Evolutionary conservation across 805 yeast species (phyloP).

Genomic region (Kodamaea nitidulidarum): DNA sequence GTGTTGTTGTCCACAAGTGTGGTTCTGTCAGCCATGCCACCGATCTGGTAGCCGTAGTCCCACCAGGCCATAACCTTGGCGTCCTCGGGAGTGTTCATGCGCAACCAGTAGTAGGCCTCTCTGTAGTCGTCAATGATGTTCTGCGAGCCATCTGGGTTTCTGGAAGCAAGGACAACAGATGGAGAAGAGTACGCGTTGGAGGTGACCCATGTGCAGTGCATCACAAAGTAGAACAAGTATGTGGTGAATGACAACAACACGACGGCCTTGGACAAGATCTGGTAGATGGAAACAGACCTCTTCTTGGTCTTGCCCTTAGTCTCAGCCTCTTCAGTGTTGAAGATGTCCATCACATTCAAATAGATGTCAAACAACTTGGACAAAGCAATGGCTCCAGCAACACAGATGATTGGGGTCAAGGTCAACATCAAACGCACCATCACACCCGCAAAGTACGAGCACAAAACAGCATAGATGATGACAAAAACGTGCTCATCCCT

Average conservation of each 20-base stretch:
- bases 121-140: constrained; percentile 91
- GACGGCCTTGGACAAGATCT: constrained; percentile 50
- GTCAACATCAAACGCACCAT: constrained; percentile 98
- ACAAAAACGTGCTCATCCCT: constrained; percentile 90
- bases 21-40: constrained; percentile 99
- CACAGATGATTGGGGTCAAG: constrained; percentile 93
- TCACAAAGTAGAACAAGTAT: constrained; percentile 77
- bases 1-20: constrained; percentile 98
- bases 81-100: constrained; percentile 96
- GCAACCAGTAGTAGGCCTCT: constrained; percentile 97
- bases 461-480: constrained; percentile 86
- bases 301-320: constrained; percentile 10
- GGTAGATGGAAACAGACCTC: constrained; percentile 23
- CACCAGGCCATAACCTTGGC: constrained; percentile 98
- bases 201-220: constrained; percentile 97
- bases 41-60: constrained; percentile 99
- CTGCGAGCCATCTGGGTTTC: constrained; percentile 79
- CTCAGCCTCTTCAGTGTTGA: constrained; percentile 15
- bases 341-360: constrained; percentile 53
- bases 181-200: constrained; percentile 95
- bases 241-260: constrained; percentile 67
- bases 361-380: constrained; percentile 82
- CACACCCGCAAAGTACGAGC: constrained; percentile 97
- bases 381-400: constrained; percentile 83
- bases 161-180: constrained; percentile 87